These are phyloP conservation scores for Chaetomidium leptoderma DNA, from an alignment of 495 filamentous ascomycete genomes.

Conservation along the genomic window DNA sequence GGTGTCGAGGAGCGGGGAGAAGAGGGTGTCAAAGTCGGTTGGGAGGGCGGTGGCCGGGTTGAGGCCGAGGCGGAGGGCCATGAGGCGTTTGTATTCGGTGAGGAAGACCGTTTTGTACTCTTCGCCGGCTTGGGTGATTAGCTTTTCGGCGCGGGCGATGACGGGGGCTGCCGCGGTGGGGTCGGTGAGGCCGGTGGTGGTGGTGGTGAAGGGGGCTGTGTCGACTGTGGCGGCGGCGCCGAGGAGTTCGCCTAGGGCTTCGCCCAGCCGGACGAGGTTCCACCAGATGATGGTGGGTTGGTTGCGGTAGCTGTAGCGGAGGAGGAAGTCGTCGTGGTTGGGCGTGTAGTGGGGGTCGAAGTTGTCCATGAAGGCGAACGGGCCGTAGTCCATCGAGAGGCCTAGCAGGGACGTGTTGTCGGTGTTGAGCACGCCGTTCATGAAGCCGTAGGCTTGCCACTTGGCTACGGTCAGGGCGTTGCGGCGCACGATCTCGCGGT, in stretches of 20 bases:
- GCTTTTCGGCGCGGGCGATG: slow-evolving; percentile 70
- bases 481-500: slow-evolving; percentile 77
- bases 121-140: slow-evolving; percentile 72
- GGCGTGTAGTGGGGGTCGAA: slow-evolving; percentile 94
- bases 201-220: slow-evolving; percentile 62
- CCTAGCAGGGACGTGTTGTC: slow-evolving; percentile 93
- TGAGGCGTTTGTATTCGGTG: slow-evolving; percentile 76
- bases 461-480: slow-evolving; percentile 87
- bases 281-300: slow-evolving; percentile 97
- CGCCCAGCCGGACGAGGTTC: slow-evolving; percentile 91
- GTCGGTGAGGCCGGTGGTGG: slow-evolving; percentile 66
- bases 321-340: slow-evolving; percentile 87
- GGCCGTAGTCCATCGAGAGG: slow-evolving; percentile 86
- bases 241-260: slow-evolving; percentile 84
- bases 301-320: slow-evolving; percentile 88
- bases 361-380: slow-evolving; percentile 93
- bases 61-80: slow-evolving; percentile 74
- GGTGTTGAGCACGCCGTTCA: slow-evolving; percentile 92
- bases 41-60: slow-evolving; percentile 56
- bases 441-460: slow-evolving; percentile 97
- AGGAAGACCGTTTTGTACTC: slow-evolving; percentile 86
- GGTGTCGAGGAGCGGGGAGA: slow-evolving; percentile 74
- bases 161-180: slow-evolving; percentile 54
- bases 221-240: slow-evolving; percentile 68
- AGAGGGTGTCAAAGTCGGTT: slow-evolving; percentile 71